phyloP scores from a whole-genome alignment of 2,329 filamentous ascomycete species.

The Daldinia sp. region DNA sequence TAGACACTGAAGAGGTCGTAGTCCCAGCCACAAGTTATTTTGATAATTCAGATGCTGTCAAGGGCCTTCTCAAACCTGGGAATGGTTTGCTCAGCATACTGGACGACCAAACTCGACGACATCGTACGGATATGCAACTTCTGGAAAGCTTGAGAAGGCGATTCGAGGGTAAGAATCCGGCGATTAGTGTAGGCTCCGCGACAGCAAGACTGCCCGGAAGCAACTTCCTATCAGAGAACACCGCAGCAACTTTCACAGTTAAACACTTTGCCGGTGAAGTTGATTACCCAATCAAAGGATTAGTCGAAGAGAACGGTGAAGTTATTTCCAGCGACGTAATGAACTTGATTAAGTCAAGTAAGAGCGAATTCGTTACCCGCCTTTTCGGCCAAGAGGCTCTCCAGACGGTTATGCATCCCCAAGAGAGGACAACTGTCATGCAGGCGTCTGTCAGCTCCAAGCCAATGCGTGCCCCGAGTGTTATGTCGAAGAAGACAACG shows the following conservation, averaged over 20 bases:
- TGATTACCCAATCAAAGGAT: constrained; percentile 87
- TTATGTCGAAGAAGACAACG: constrained; percentile 82
- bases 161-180: constrained; percentile 93
- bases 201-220: constrained; percentile 84
- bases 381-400: constrained; percentile 97
- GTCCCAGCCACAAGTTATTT: constrained; percentile 96
- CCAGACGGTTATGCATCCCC: constrained; percentile 91
- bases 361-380: constrained; percentile 87
- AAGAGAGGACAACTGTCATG: constrained; percentile 90
- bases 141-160: constrained; percentile 91
- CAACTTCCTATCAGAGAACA: constrained; percentile 89
- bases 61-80: constrained; percentile 88
- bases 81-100: constrained; percentile 95
- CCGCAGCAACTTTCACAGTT: constrained; percentile 84
- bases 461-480: constrained; percentile 90
- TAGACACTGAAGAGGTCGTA: constrained; percentile 92
- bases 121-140: constrained; percentile 89
- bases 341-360: constrained; percentile 89
- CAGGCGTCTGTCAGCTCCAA: constrained; percentile 97
- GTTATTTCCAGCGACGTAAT: constrained; percentile 95
- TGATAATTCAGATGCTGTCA: constrained; percentile 95
- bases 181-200: constrained; percentile 82
- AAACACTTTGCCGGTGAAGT: constrained; percentile 97
- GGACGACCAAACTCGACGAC: constrained; percentile 93
- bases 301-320: constrained; percentile 96